phyloP scores from a whole-genome alignment of 2,329 filamentous ascomycete genomes.

The Elsinoe ampelina region DNA sequence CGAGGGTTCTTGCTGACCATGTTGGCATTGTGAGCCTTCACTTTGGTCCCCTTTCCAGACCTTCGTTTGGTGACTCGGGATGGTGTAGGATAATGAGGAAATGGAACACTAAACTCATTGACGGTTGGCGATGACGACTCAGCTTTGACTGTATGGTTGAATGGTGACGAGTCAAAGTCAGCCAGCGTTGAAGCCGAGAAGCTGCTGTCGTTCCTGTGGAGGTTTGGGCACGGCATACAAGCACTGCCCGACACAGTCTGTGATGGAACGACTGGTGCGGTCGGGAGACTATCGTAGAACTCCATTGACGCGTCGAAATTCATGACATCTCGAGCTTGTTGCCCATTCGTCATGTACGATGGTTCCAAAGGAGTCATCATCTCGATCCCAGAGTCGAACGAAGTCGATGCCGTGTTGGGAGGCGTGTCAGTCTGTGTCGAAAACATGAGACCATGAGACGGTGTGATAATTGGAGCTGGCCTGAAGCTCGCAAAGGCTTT shows the following conservation, averaged over 20 bases:
- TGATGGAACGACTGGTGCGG: background rate
- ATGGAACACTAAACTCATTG: background rate
- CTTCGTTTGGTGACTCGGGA: background rate
- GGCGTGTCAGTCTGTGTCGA: background rate
- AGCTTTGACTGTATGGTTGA: background rate
- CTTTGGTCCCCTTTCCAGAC: background rate
- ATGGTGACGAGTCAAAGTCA: background rate
- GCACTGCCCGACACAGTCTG: background rate
- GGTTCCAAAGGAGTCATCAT: slow-evolving; percentile 59
- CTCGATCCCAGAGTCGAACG: slow-evolving; percentile 25
- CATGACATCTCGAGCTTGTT: slow-evolving; percentile 17
- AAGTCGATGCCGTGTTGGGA: slow-evolving; percentile 2
- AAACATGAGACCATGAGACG: background rate
- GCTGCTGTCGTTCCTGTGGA: background rate
- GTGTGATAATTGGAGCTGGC: background rate
- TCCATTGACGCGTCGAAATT: background rate
- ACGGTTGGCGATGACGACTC: background rate
- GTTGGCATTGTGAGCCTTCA: background rate
- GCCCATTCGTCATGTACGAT: slow-evolving; percentile 42
- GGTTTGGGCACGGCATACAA: background rate
- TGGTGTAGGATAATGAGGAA: background rate
- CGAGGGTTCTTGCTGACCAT: background rate
- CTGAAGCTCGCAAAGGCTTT: background rate
- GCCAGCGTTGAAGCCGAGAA: background rate
- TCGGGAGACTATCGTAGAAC: background rate